These are phyloP conservation scores for Lophiostoma macrostomum DNA, from an alignment of 495 filamentous ascomycete species.

Conservation along the genomic window DNA sequence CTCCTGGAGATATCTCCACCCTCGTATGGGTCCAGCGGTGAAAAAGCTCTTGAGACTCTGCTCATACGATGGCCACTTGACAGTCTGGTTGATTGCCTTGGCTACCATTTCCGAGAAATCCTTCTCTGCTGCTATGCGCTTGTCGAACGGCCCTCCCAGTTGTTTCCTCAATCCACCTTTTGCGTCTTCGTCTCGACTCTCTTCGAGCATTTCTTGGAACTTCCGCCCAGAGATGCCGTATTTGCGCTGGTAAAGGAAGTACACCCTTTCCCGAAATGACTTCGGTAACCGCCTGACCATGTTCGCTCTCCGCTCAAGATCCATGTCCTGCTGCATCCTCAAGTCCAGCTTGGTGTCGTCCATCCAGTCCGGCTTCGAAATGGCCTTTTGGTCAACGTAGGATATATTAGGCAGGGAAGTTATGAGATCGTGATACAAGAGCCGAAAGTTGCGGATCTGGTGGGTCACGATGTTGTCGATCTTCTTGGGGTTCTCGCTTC, in stretches of 20 bases:
- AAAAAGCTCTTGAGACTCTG: slow-evolving; percentile 79
- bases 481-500: slow-evolving; percentile 87
- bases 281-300: slow-evolving; percentile 93
- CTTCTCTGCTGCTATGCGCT: slow-evolving; percentile 71
- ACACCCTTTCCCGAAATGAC: slow-evolving; percentile 80
- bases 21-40: slow-evolving; percentile 67
- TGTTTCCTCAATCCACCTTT: slow-evolving; percentile 62
- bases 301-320: slow-evolving; percentile 82
- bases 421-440: slow-evolving; percentile 84
- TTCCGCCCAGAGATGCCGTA: slow-evolving; percentile 78
- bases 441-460: slow-evolving; percentile 86
- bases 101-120: slow-evolving; percentile 65
- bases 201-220: slow-evolving; percentile 82
- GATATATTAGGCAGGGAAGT: slow-evolving; percentile 82
- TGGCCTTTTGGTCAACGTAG: slow-evolving; percentile 67
- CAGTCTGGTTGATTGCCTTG: slow-evolving; percentile 75
- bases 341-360: slow-evolving; percentile 49
- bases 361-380: slow-evolving; percentile 34
- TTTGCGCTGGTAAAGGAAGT: slow-evolving; percentile 90
- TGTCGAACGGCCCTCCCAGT: slow-evolving; percentile 81
- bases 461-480: slow-evolving; percentile 88
- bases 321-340: slow-evolving; percentile 80
- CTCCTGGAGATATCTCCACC: slow-evolving; percentile 74
- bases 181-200: slow-evolving; percentile 63
- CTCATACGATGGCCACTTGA: slow-evolving; percentile 82